Percentiles rank a stretch among this genome's conserved stretches.
phyloP scores from a whole-genome alignment of 805 yeast species.

The Zygosaccharomyces pseudorouxii region DNA sequence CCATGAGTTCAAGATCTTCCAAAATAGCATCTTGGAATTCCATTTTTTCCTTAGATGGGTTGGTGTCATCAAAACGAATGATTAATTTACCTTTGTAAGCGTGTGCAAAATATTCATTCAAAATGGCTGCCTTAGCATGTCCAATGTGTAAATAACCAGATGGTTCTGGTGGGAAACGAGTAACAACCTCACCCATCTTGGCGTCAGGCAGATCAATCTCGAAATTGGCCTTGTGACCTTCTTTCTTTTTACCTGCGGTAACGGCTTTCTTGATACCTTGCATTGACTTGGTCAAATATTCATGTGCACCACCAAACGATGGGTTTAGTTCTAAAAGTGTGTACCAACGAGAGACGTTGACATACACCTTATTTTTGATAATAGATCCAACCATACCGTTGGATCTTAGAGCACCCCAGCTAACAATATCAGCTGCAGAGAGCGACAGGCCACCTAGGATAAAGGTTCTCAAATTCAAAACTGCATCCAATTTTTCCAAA shows the following conservation, averaged over 20 bases:
- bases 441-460: conserved; percentile 56
- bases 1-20: conserved; percentile 85
- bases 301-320: conserved; percentile 66
- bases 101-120: conserved; percentile 94
- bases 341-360: conserved; percentile 93
- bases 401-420: conserved; percentile 92
- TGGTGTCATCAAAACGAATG: conserved; percentile 96
- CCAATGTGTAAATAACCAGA: conserved; percentile 97
- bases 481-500: conserved; percentile 75
- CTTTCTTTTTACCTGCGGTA: conserved; percentile 67
- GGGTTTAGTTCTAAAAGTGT: conserved; percentile 62
- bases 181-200: conserved; percentile 88
- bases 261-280: conserved; percentile 69
- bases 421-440: conserved; percentile 75
- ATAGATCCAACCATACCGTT: conserved; percentile 91
- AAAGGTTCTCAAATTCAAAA: conserved; percentile 80
- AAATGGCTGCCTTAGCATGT: conserved; percentile 96
- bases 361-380: conserved; percentile 75
- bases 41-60: conserved; percentile 92
- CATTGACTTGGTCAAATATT: conserved; percentile 59
- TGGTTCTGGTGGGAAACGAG: conserved; percentile 99
- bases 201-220: conserved; percentile 93
- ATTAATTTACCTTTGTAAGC: conserved; percentile 94
- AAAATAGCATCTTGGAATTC: conserved; percentile 93
- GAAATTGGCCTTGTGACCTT: conserved; percentile 87